Evolutionary conservation across 2,329 filamentous ascomycete genomes (phyloP).

Genomic region (Colletotrichum navitas): DNA sequence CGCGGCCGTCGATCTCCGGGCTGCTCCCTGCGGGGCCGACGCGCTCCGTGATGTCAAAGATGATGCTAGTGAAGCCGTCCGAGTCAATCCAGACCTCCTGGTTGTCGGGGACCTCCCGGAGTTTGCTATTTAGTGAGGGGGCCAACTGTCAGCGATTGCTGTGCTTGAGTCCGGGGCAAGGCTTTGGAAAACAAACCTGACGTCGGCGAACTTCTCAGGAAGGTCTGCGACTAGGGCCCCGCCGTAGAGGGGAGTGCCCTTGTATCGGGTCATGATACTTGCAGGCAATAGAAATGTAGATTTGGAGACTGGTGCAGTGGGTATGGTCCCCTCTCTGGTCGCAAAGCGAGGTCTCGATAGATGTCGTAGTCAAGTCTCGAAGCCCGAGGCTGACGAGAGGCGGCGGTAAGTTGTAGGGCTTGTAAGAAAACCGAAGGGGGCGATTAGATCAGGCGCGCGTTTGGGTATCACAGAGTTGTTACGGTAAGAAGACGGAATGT

Average conservation of each 20-base stretch:
- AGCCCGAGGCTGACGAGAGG: no score
- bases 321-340: background rate
- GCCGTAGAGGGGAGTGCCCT: slow-evolving; percentile 74
- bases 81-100: slow-evolving; percentile 93
- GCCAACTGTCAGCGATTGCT: background rate
- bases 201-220: slow-evolving; percentile 76
- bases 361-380: background rate
- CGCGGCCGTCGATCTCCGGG: slow-evolving; percentile 75
- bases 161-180: background rate
- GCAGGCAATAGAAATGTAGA: background rate
- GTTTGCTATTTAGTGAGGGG: slow-evolving; percentile 62
- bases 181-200: slow-evolving; percentile 67
- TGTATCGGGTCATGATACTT: slow-evolving; percentile 64
- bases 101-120: slow-evolving; percentile 84
- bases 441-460: background rate
- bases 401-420: background rate
- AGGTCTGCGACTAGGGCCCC: slow-evolving; percentile 78
- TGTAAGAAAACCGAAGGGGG: background rate
- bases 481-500: background rate
- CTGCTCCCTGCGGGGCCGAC: slow-evolving; percentile 68
- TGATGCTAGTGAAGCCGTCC: slow-evolving; percentile 86
- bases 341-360: background rate
- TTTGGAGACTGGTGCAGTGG: background rate
- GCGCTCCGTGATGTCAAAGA: slow-evolving; percentile 90
- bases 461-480: slow-evolving; percentile 10